Conservation (phyloP, 208 protist genomes). For the Acanthamoeba healyi region DNA sequence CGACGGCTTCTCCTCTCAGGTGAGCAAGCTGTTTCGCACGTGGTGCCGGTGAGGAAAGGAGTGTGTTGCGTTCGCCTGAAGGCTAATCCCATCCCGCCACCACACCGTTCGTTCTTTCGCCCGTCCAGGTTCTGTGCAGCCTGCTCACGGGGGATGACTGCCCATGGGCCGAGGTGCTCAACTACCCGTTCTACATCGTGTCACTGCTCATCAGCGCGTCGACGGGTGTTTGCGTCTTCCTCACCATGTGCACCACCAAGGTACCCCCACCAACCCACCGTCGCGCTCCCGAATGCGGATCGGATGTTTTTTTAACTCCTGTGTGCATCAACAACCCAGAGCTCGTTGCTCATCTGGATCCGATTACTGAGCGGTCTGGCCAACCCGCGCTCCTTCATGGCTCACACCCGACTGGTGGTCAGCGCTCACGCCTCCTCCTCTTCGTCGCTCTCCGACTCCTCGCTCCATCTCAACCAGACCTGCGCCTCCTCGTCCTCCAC, state of each 20-base stretch:
- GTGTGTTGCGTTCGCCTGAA: too few relatives aligned
- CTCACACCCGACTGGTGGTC: neutral
- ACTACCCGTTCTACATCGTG: constrained; percentile 52
- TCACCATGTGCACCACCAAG: constrained; percentile 69
- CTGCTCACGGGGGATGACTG: neutral
- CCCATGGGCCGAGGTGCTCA: neutral
- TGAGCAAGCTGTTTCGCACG: neutral
- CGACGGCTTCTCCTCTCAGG: neutral
- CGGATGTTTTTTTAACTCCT: neutral
- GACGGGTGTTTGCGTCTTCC: constrained; percentile 10
- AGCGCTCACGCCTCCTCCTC: neutral
- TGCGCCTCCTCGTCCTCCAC: neutral
- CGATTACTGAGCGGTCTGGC: neutral
- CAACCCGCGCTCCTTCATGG: neutral
- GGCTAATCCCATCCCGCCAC: too few relatives aligned
- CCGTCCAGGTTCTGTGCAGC: neutral
- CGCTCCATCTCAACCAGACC: neutral
- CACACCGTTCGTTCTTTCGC: neutral
- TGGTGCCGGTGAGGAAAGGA: too few relatives aligned
- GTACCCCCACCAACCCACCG: neutral
- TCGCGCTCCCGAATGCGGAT: too few relatives aligned
- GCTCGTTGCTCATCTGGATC: neutral
- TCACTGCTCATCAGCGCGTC: neutral
- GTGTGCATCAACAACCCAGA: neutral
- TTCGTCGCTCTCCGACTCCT: neutral